A percentile compares a stretch with the other conserved stretches of the same genome.
phyloP scores from a whole-genome alignment of 106 monocot genomes.

The Platanthera guangdongensis region DNA sequence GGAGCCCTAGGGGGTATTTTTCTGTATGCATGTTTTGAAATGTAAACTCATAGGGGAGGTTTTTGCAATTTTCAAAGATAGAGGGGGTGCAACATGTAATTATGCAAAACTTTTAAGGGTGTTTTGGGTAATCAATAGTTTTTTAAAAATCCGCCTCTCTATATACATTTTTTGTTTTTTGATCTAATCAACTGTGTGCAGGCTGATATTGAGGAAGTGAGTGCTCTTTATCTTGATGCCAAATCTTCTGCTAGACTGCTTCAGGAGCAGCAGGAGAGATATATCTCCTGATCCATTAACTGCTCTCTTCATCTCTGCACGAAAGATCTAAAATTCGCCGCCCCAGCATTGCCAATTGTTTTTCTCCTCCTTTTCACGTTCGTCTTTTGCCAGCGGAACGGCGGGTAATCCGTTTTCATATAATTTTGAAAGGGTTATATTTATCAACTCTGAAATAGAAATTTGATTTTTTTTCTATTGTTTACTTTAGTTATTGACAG shows the following conservation, averaged over 20 bases:
- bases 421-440: background rate
- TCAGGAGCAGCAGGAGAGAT: conserved; percentile 89
- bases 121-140: no score
- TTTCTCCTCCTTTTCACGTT: background rate
- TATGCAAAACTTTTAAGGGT: no score
- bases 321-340: background rate
- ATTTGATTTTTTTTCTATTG: background rate
- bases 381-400: background rate
- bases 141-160: background rate
- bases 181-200: conserved; percentile 3
- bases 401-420: background rate
- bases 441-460: background rate
- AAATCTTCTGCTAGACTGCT: conserved; percentile 80
- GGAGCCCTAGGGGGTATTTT: no score
- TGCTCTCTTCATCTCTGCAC: background rate
- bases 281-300: conserved; percentile 22
- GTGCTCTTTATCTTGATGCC: conserved; percentile 68
- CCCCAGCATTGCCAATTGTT: background rate
- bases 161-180: background rate
- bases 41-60: no score
- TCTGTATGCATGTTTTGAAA: no score
- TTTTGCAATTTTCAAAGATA: no score
- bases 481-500: no score
- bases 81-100: no score
- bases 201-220: conserved; percentile 86